phyloP scores from a whole-genome alignment of 2,329 filamentous ascomycete genomes.

The Scedosporium minutisporum region DNA sequence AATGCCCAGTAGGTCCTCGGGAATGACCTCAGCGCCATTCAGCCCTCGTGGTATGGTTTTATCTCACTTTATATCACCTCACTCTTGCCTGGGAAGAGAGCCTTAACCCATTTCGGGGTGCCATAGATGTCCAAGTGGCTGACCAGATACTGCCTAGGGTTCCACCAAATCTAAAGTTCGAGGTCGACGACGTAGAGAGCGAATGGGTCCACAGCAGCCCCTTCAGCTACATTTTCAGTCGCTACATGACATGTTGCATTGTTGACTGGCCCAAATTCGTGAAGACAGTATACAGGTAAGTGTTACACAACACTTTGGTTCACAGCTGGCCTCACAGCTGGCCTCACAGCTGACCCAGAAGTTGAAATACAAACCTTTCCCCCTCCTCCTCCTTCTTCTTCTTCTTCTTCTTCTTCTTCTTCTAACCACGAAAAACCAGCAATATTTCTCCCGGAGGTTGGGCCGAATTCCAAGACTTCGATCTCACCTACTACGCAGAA shows the following conservation, averaged over 20 bases:
- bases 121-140: too few relatives aligned
- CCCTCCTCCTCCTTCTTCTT: too few relatives aligned
- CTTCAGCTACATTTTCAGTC: slow-evolving; percentile 21
- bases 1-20: slow-evolving; percentile 1
- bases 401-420: neutral
- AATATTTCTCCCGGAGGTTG: slow-evolving; percentile 1
- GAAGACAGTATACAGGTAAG: too few relatives aligned
- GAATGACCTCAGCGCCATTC: slow-evolving; percentile 14
- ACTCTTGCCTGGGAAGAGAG: too few relatives aligned
- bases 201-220: slow-evolving; percentile 29
- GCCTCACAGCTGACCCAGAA: too few relatives aligned
- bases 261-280: slow-evolving; percentile 29
- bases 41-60: slow-evolving; percentile 6
- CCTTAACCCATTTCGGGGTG: too few relatives aligned
- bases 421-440: neutral
- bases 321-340: too few relatives aligned
- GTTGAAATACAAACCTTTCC: too few relatives aligned
- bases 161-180: slow-evolving; percentile 52
- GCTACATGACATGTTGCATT: neutral
- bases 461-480: slow-evolving; percentile 14
- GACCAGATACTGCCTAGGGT: slow-evolving; percentile 19
- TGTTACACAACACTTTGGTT: too few relatives aligned
- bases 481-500: slow-evolving; percentile 12
- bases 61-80: too few relatives aligned
- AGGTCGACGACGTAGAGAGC: slow-evolving; percentile 54